Evolutionary conservation across 2,329 filamentous ascomycete species (phyloP), one percentile per base, ranked within the genome.

Genomic region (Fusarium mundagurra): DNA sequence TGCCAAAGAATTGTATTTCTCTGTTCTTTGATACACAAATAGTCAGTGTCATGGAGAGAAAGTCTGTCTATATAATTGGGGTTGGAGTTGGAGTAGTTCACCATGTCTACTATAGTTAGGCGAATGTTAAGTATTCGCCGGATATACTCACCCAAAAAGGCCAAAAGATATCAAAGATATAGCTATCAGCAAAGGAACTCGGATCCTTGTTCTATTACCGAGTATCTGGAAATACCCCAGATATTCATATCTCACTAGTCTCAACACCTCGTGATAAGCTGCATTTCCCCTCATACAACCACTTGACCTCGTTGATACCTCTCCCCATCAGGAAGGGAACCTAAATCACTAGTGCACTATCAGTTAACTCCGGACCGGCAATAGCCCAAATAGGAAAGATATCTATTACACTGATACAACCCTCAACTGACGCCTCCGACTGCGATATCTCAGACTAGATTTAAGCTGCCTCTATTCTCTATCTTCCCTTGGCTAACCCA

Each of bases 321-420:
- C 54, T 68, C 63, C 47, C 22, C 22, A 61, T 69, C 14, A n/a
- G 65, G 63, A 68, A 69, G 55, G 59, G 18, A 43, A 69, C 20
- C 64, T 51, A 57, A 51, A 27, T 24, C 64, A 55, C 57, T 68
- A 68, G 64, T 54, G 34, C 39, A 39, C 39, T 11, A 17, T 22
- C 20, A 64, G 44, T 53, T 41, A 57, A 48, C 38, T 24, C 43
- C 39, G 59, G 36, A 34, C 45, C 48, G 36, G 47, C 41, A 41
- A 20, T 59, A 39, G 4, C 59, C 67, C 39, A 47, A 64, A 58
- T 47, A 58, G 67, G 67, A 62, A 69, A 58, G 33, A 69, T 27
- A 69, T 69, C 65, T 69, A 57, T 58, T 31, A 64, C 43, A 60
- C 27, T 17, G 34, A 38, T 44, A 38, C 24, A 38, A 36, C 33